Evolutionary conservation across 2,329 filamentous ascomycete genomes (phyloP).

Genomic region (Hymenotorrendiella dingleyae): DNA sequence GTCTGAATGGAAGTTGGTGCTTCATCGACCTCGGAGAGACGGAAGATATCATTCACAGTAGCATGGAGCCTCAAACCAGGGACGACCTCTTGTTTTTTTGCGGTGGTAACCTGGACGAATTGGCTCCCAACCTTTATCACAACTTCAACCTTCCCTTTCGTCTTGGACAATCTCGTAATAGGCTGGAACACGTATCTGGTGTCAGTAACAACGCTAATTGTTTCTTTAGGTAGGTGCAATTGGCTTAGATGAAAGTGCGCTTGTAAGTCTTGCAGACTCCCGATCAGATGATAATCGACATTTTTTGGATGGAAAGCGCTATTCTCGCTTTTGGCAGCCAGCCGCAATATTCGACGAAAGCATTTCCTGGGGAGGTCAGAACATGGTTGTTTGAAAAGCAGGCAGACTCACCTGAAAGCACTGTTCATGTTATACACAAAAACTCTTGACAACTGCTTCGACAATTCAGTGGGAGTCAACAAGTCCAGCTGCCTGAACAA

Average conservation of each 20-base stretch:
- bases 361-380: slow-evolving; percentile 44
- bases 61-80: slow-evolving; percentile 56
- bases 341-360: slow-evolving; percentile 56
- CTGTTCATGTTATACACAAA: slow-evolving; percentile 73
- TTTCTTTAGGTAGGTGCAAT: slow-evolving; percentile 63
- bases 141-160: slow-evolving; percentile 65
- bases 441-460: slow-evolving; percentile 51
- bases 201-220: slow-evolving; percentile 62
- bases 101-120: slow-evolving; percentile 64
- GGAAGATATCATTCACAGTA: slow-evolving; percentile 65
- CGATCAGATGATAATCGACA: slow-evolving; percentile 59
- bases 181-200: slow-evolving; percentile 60
- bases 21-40: slow-evolving; percentile 62
- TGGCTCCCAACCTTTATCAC: slow-evolving; percentile 63
- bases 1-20: slow-evolving; percentile 57
- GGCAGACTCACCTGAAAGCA: slow-evolving; percentile 54
- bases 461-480: slow-evolving; percentile 56
- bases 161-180: slow-evolving; percentile 60
- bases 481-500: slow-evolving; percentile 58
- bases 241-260: slow-evolving; percentile 61
- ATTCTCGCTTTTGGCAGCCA: slow-evolving; percentile 53
- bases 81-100: slow-evolving; percentile 62
- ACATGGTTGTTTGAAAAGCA: background rate
- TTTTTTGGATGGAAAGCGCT: slow-evolving; percentile 59
- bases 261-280: slow-evolving; percentile 60